Base-by-base conservation (phyloP, 306 rosid genomes). In the Oemleria cerasiformis region DNA sequence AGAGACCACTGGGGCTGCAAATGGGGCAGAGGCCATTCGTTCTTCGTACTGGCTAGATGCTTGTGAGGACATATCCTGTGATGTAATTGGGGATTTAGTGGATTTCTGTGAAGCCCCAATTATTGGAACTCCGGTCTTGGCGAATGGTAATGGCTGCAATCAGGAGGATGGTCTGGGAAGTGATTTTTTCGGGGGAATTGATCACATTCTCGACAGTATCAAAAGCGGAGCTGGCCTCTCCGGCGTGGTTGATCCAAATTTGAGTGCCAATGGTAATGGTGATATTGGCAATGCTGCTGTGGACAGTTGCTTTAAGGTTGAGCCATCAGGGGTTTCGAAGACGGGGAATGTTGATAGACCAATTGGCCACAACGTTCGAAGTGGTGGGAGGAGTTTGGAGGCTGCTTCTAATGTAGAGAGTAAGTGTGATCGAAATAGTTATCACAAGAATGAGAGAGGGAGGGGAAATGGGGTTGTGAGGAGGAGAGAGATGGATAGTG, bases 21-120 rank as follows among this genome's bases (percentile, higher is more conserved):
- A 61, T 61, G 66, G 47, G 20, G 75, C 49, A 49, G 82, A 68
- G 47, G 48, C 56, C 7, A 42, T 3, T 42, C 65, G 72, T 60
- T 73, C 96, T 4, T 90, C 97, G 30, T 94, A 91, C 82, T 94
- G 99, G 99, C 77, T 94, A 3, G 99, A 94, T 73, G 99, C 99
- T 7, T 89, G 88, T 44, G 99, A 89, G 73, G 96, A 91, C 70
- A 86, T 92, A 19, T 60, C 98, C 7, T 92, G 96, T 51, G 98
- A 92, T 74, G 78, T 90, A 59, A 85, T 86, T 51, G 77, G 76
- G 15, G 87, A 80, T n/a, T 75, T 74, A 10, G 85, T 80, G 3
- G 95, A 88, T 78, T 88, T 90, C 50, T 84, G 74, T 56, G 80
- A 78, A 6, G 82, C 83, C 9, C 72, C 85, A 25, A 23, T 76